Percentiles rank a stretch among this genome's conserved stretches.
Evolutionary conservation across 345 rosid species (phyloP).

Genomic region (Citrus glauca): DNA sequence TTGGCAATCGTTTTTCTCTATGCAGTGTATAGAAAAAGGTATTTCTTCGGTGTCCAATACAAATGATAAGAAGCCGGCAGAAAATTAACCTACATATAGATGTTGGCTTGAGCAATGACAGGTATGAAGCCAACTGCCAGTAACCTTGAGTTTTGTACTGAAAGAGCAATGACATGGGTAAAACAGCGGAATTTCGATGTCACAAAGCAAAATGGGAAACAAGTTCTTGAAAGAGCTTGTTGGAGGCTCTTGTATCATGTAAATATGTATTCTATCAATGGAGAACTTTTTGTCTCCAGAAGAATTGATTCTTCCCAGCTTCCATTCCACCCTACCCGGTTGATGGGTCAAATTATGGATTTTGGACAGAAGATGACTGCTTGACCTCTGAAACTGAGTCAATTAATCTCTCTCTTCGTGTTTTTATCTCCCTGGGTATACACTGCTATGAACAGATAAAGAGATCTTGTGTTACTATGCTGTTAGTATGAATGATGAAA

Average conservation of each 20-base stretch:
- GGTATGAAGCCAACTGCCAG: slow-evolving; percentile 21
- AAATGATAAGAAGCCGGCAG: slow-evolving; percentile 20
- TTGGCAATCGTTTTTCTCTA: slow-evolving; percentile 6
- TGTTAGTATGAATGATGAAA: background rate
- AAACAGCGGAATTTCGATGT: background rate
- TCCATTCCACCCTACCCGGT: background rate
- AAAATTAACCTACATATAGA: too few relatives aligned
- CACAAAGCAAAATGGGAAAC: slow-evolving; percentile 14
- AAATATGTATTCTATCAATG: background rate
- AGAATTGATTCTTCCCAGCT: background rate
- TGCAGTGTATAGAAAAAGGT: slow-evolving; percentile 88
- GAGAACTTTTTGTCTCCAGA: background rate
- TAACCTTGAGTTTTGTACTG: background rate
- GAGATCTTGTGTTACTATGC: background rate
- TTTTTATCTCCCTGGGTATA: background rate
- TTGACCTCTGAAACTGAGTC: background rate
- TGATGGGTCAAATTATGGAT: background rate
- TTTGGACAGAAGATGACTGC: background rate
- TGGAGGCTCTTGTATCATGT: background rate
- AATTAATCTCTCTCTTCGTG: background rate
- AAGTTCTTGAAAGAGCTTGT: background rate
- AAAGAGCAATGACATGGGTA: background rate
- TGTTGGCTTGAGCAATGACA: slow-evolving; percentile 14
- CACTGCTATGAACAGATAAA: background rate
- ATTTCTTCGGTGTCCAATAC: slow-evolving; percentile 41